Base-by-base conservation (phyloP, 768 basidiomycete species). In the Coprinopsis cinerea region DNA sequence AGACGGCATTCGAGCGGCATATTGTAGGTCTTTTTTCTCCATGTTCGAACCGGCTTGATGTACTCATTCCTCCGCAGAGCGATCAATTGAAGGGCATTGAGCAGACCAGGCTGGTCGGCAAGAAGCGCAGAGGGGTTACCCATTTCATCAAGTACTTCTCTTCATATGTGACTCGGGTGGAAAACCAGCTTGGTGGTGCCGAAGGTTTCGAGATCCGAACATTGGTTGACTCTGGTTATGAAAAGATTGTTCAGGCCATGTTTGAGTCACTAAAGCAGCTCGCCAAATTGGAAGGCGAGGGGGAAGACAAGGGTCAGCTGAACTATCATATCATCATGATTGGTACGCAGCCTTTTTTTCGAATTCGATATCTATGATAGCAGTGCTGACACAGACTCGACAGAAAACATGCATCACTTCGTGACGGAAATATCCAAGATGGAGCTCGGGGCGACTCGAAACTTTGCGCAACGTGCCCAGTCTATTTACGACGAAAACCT, bases 321-420 rank as follows among this genome's bases (percentile, higher is more conserved):
- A 97, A 97, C 65, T 96, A 92, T 56, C 92, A 96, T 62, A 91
- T 97, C 57, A 86, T 95, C 59, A 74, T 98, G 53, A 87, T 97
- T 49, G 95, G 95, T 94, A 59, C 59, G 87, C 65, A 27, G 4
- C 35, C 6, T 42, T 17, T 35, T 39, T 40, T 42, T 35, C 24
- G 9, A n/a, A n/a, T n/a, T n/a, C n/a, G n/a, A n/a, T n/a, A 18
- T 34, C 24, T n/a, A 14, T 35, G 28, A 30, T 25, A 5, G 10
- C 22, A 25, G 17, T 22, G 34, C 34, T 24, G 6, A 57, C 40
- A 44, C 22, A 22, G n/a, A 2, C 25, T 49, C 20, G 24, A 1
- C 61, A 98, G 95, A 96, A 67, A 98, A 98, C 62, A 96, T 95
- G 93, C 88, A 94, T 55, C 84, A 88, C 61, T 95, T 96, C 61